Evolutionary conservation across 768 basidiomycete genomes (phyloP).

Genomic region (Mycena galericulata): DNA sequence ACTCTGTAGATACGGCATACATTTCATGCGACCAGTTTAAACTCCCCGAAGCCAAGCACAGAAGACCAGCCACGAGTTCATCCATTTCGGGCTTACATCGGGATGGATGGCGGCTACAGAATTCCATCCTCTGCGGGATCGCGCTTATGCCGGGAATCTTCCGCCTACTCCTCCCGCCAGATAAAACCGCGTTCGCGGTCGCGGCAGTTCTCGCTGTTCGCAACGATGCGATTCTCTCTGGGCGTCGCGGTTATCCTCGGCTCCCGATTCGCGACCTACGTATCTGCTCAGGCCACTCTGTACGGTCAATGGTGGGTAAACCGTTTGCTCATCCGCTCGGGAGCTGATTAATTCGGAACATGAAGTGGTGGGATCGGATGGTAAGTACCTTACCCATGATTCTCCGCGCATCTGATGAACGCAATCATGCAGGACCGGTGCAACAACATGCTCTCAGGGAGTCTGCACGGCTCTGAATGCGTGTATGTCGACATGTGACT

Average conservation of each 20-base stretch:
- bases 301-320: slow-evolving; percentile 24
- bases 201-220: background rate
- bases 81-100: slow-evolving; percentile 26
- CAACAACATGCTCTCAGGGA: slow-evolving; percentile 59
- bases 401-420: background rate
- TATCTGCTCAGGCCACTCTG: slow-evolving; percentile 11
- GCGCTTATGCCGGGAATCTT: slow-evolving; percentile 20
- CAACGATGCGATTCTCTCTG: slow-evolving; percentile 21
- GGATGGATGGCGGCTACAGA: background rate
- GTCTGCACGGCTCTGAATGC: slow-evolving; percentile 58
- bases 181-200: slow-evolving; percentile 7
- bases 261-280: slow-evolving; percentile 4
- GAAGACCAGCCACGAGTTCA: slow-evolving; percentile 13
- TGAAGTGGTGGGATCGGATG: slow-evolving; percentile 61
- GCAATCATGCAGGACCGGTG: slow-evolving; percentile 54
- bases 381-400: slow-evolving; percentile 41
- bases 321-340: no score
- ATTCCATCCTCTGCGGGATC: background rate
- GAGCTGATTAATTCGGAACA: background rate
- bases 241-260: background rate
- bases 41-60: background rate
- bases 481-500: slow-evolving; percentile 46
- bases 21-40: no score
- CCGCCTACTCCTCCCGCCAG: background rate
- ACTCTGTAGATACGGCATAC: no score